Base-by-base conservation (phyloP, 208 protist species). In the Wallacemonas rigidus region DNA sequence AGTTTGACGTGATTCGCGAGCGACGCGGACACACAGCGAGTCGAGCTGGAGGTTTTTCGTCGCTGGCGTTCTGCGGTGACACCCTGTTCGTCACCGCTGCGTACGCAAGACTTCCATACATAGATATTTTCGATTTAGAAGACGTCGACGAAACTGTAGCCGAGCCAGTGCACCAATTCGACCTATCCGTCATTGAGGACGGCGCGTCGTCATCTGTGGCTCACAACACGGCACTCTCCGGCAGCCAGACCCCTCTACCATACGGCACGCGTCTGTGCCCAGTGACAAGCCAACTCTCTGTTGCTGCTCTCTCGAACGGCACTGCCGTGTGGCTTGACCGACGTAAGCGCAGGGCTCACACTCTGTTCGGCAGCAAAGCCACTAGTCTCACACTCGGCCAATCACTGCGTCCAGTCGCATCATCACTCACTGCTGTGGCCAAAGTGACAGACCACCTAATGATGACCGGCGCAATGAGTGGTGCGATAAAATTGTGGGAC, bases 111-210 rank as follows among this genome's bases (percentile, higher is more conserved):
- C 56, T 70, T 1, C 67, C 81, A 2, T 53, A 74, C 6, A 55
- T 91, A 2, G 88, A 95, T 53, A 72, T 95, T 6, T 93, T 93
- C 78, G 90, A 95, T 70, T 64, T 95, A 6, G 87, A 95, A 58
- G 75, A 83, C 2, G 80, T 95, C 14, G 90, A 95, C 48, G 90
- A 95, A 69, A 74, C 56, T 6, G 76, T 67, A 1, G 81, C 85
- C 58, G 77, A 77, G 2, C 81, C 90, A n/a, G 56, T 83, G 9
- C 75, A 79, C 39, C 80, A 75, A 12, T 91, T 87, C 58, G 65
- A 71, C 38, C 58, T 94, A 12, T 56, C 75, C 3, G 3, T 26
- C 14, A 69, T 61, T 51, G 76, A 61, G 56, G 54, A 15, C 39
- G 65, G 55, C 11, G 38, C 44, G 17, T 40, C 35, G 26, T n/a